Conservation (phyloP, 345 rosid genomes). For the Brassica juncea region DNA sequence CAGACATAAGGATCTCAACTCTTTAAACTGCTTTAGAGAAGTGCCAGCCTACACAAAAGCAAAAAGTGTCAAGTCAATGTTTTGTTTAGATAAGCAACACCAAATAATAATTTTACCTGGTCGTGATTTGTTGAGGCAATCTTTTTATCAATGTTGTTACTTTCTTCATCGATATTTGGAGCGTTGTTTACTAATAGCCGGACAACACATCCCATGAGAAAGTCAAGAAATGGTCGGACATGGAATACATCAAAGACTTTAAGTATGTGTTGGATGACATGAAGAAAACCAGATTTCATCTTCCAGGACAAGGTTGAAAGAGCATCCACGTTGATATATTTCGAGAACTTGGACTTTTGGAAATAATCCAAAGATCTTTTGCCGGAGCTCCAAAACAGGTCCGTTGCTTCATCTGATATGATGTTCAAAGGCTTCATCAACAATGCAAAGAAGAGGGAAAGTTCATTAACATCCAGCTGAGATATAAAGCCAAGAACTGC, state of each 20-base stretch:
- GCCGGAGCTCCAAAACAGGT: slow-evolving; percentile 42
- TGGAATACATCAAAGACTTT: slow-evolving; percentile 66
- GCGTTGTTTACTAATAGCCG: slow-evolving; percentile 58
- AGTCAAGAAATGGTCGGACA: slow-evolving; percentile 64
- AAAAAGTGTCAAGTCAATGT: neutral
- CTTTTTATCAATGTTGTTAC: slow-evolving; percentile 31
- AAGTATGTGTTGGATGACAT: slow-evolving; percentile 67
- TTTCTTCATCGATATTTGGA: slow-evolving; percentile 44
- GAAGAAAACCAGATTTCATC: slow-evolving; percentile 66
- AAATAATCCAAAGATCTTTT: slow-evolving; percentile 43
- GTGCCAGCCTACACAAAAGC: slow-evolving; percentile 47
- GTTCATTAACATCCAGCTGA: slow-evolving; percentile 67
- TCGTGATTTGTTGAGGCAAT: slow-evolving; percentile 32
- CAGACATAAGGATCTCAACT: slow-evolving; percentile 72
- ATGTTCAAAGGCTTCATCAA: slow-evolving; percentile 69
- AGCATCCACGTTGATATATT: slow-evolving; percentile 55
- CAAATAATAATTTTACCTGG: slow-evolving; percentile 47
- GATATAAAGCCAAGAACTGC: slow-evolving; percentile 75
- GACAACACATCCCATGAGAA: slow-evolving; percentile 76
- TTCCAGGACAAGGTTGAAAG: slow-evolving; percentile 57
- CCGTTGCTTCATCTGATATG: slow-evolving; percentile 49
- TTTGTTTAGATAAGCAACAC: neutral
- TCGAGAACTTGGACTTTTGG: slow-evolving; percentile 45
- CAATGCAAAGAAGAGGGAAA: slow-evolving; percentile 67
- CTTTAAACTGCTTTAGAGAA: slow-evolving; percentile 60